Percentiles rank a stretch among this genome's conserved stretches.
phyloP scores from a whole-genome alignment of 2,329 filamentous ascomycete genomes.

The Sclerotinia sclerotiorum region DNA sequence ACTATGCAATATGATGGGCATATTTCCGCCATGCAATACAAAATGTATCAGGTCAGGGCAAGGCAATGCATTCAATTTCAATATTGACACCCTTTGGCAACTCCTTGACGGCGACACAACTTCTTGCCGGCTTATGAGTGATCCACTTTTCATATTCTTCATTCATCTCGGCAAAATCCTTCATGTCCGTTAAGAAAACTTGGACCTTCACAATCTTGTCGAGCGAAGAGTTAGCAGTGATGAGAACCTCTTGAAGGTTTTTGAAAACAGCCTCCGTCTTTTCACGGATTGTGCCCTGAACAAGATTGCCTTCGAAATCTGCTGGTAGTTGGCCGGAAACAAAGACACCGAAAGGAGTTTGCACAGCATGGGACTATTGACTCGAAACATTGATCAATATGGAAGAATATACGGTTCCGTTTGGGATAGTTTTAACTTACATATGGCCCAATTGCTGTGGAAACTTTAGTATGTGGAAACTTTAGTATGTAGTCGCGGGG shows the following conservation, averaged over 20 bases:
- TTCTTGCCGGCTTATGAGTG: conserved; percentile 79
- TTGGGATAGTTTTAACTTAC: conserved; percentile 43
- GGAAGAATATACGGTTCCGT: background rate
- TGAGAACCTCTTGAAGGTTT: conserved; percentile 82
- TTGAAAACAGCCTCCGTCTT: conserved; percentile 64
- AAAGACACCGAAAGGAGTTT: conserved; percentile 64
- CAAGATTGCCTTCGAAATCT: conserved; percentile 35
- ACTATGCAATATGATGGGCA: background rate
- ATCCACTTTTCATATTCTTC: conserved; percentile 82
- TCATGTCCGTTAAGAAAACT: conserved; percentile 91
- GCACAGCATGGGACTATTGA: conserved; percentile 62
- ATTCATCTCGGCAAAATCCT: conserved; percentile 84
- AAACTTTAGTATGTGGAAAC: conserved; percentile 19
- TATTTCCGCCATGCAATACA: background rate
- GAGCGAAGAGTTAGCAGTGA: conserved; percentile 75
- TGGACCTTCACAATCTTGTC: conserved; percentile 85
- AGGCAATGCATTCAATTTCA: conserved; percentile 86
- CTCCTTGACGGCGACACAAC: conserved; percentile 86
- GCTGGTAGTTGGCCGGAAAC: conserved; percentile 55
- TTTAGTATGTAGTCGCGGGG: conserved; percentile 12
- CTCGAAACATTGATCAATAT: background rate
- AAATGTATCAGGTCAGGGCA: conserved; percentile 40
- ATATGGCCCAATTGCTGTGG: conserved; percentile 61
- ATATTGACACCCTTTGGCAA: conserved; percentile 83
- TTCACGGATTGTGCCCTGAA: conserved; percentile 55